Percentiles rank a stretch among this genome's conserved stretches.
Conservation (phyloP, 106 monocot genomes). For the Platanthera guangdongensis region DNA sequence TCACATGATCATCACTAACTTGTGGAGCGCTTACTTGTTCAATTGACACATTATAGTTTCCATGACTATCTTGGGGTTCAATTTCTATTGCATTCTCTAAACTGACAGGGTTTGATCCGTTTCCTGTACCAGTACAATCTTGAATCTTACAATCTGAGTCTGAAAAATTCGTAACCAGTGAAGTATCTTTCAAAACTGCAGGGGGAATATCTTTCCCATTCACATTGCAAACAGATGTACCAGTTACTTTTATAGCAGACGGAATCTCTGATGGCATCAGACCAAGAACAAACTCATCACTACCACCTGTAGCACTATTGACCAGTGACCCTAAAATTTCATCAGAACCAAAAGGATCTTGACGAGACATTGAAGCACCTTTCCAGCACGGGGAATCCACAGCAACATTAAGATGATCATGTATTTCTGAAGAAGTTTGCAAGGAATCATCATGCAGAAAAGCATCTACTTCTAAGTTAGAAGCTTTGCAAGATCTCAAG, state of each 20-base stretch:
- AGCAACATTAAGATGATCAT: slow-evolving; percentile 36
- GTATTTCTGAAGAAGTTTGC: slow-evolving; percentile 23
- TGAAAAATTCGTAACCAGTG: slow-evolving; percentile 9
- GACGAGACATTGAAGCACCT: slow-evolving; percentile 31
- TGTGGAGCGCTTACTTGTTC: slow-evolving; percentile 4
- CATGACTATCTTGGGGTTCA: neutral
- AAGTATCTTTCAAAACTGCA: neutral
- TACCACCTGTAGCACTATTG: slow-evolving; percentile 7
- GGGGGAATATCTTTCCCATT: slow-evolving; percentile 1
- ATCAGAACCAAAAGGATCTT: slow-evolving; percentile 22
- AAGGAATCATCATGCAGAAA: slow-evolving; percentile 13
- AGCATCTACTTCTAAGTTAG: neutral
- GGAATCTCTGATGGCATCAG: slow-evolving; percentile 6
- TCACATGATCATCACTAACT: slow-evolving; percentile 2
- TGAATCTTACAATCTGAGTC: slow-evolving; percentile 8
- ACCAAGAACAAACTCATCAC: slow-evolving; percentile 11
- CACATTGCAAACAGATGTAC: neutral
- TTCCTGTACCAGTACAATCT: slow-evolving; percentile 5
- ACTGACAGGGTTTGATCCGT: neutral
- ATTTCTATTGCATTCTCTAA: neutral
- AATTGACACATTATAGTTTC: slow-evolving; percentile 3
- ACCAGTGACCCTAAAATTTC: slow-evolving; percentile 3
- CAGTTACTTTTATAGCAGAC: slow-evolving; percentile 5
- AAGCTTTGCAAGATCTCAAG: slow-evolving; percentile 7
- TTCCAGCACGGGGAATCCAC: slow-evolving; percentile 81